Base-by-base conservation (phyloP, 371 early-diverging fungal genomes). In the Conidiobolus incongruus region DNA sequence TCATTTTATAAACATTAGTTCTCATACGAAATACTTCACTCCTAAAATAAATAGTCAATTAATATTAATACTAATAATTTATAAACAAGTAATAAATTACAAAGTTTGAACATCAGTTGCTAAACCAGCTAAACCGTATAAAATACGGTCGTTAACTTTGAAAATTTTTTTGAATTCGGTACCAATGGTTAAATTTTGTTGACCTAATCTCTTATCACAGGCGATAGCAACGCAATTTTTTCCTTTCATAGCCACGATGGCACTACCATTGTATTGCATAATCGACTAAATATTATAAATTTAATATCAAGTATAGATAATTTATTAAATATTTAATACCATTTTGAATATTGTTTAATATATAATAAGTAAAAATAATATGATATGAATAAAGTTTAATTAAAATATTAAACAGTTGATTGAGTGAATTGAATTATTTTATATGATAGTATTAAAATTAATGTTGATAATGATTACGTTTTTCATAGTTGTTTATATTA, bases 201-300 rank as follows among this genome's bases (percentile, higher is more conserved):
- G 74, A 34, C 99, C 94, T 24, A 87, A 59, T 47, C 87, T 76
- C 53, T 77, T 84, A 67, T 99, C 99, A 24, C 86, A 73, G 2
- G 95, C 96, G 51, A 99, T 92, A 36, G 95, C 94, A 5, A 99
- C 94, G 58, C 93, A 93, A 60, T 82, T 72, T 62, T 98, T 95
- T 56, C 99, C 99, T 35, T 72, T 75, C 96, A 99, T 97, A 52
- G 96, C 99, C 52, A 99, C 82, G 45, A 98, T 66, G 49, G 93
- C 84, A 54, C 81, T 76, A 50, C 95, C 95, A 67, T 91, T 92
- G 59, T 88, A 88, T 61, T 76, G 68, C 80, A 81, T 81, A 61
- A 81, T 77, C 45, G 71, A 71, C 74, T 74, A 59, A 21, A 21
- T 36, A 7, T 30, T 30, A 7, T 12, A 12, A 30, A 30, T 30